phyloP scores from a whole-genome alignment of 345 rosid species.

The Eucalyptus albens region DNA sequence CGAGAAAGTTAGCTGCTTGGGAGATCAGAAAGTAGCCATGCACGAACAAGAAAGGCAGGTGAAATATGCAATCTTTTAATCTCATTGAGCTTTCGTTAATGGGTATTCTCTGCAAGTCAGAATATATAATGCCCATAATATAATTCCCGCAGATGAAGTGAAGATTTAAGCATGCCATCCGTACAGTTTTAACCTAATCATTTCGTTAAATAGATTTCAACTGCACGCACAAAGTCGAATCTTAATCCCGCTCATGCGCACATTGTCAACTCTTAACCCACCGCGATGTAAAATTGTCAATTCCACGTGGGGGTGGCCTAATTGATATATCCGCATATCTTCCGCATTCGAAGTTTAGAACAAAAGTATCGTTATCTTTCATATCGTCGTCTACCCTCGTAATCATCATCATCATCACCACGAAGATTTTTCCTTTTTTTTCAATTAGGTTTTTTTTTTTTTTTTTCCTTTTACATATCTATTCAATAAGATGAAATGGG shows the following conservation, averaged over 20 bases:
- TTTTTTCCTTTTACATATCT: not conserved
- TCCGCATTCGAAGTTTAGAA: not conserved
- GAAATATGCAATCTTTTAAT: not conserved
- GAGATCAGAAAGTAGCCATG: not conserved
- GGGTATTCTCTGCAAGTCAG: not conserved
- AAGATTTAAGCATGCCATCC: not conserved
- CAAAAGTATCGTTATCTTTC: not conserved
- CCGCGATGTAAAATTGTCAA: not conserved
- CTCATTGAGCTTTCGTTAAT: not conserved
- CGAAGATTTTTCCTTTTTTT: not conserved
- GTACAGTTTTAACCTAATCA: not conserved
- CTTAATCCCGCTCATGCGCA: no score
- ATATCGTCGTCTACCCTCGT: not conserved
- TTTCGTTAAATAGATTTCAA: not conserved
- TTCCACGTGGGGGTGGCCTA: not conserved
- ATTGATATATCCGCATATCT: not conserved
- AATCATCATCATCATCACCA: not conserved
- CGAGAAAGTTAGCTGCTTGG: not conserved
- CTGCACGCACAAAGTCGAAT: not conserved
- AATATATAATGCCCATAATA: not conserved
- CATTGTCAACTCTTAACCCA: not conserved
- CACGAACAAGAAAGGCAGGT: not conserved
- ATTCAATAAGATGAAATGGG: not conserved
- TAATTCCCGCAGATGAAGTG: not conserved
- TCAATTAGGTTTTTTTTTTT: not conserved